Percentiles rank a stretch among this genome's conserved stretches.
Evolutionary conservation across 345 rosid species (phyloP).

Genomic region (Physaria fendleri): DNA sequence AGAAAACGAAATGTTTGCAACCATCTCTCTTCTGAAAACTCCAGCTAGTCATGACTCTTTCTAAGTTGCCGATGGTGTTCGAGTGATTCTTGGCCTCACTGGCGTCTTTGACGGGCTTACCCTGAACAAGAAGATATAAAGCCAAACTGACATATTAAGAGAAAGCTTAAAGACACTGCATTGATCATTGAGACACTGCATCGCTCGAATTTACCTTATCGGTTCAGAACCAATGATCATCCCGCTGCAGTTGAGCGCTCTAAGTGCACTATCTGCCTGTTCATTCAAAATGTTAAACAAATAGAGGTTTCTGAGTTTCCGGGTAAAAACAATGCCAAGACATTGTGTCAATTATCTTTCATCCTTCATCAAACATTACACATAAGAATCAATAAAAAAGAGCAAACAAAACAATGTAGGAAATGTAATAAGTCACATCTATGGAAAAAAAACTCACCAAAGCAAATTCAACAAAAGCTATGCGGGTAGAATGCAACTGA

Average conservation of each 20-base stretch:
- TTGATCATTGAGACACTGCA: not conserved
- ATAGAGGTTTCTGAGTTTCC: not conserved
- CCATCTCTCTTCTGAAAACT: constrained; percentile 36
- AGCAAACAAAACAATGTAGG: not conserved
- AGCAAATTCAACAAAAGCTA: constrained; percentile 85
- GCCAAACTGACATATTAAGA: not conserved
- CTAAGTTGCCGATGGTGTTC: constrained; percentile 28
- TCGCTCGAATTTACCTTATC: constrained; percentile 38
- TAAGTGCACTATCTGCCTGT: constrained; percentile 81
- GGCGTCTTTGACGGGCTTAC: constrained; percentile 87
- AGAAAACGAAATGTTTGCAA: constrained; percentile 34
- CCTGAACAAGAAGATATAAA: constrained; percentile 27
- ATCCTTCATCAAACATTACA: not conserved
- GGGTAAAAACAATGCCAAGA: not conserved
- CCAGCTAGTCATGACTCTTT: constrained; percentile 27
- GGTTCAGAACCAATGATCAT: constrained; percentile 67
- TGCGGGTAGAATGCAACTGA: constrained; percentile 76
- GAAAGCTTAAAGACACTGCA: not conserved
- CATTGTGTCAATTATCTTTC: not conserved
- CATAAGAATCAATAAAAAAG: not conserved
- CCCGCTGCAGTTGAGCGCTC: constrained; percentile 72
- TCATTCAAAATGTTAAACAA: constrained; percentile 11
- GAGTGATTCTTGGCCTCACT: constrained; percentile 65
- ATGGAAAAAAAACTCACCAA: constrained; percentile 41
- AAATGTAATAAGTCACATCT: not conserved